phyloP scores from a whole-genome alignment of 23 red algal species.

The Cyanidiococcus yangmingshanensis region DNA sequence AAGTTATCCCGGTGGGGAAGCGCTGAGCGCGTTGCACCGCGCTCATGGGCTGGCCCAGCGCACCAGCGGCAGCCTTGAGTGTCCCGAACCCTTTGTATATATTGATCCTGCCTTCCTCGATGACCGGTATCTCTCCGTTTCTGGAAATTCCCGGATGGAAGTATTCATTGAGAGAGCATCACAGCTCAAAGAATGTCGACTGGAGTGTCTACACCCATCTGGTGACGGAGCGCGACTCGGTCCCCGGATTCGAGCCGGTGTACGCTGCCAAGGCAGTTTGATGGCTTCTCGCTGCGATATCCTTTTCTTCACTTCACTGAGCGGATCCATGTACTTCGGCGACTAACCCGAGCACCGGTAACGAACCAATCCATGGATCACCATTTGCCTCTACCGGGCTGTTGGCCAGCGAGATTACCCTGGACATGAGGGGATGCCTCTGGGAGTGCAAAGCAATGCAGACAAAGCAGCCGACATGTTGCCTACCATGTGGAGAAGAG shows the following conservation, averaged over 20 bases:
- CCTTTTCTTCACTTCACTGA: neutral
- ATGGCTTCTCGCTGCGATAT: neutral
- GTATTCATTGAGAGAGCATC: neutral
- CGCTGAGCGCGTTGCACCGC: neutral
- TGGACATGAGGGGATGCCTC: too few relatives aligned
- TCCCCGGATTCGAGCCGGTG: neutral
- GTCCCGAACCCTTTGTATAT: neutral
- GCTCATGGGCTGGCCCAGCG: neutral
- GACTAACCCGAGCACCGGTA: neutral
- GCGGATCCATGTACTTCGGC: neutral
- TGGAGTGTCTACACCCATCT: neutral
- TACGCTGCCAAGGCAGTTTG: neutral
- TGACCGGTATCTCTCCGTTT: neutral
- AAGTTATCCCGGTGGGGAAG: neutral
- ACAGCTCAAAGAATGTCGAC: neutral
- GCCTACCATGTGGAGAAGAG: too few relatives aligned
- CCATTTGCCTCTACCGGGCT: neutral
- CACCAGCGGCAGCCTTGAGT: neutral
- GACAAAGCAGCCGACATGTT: too few relatives aligned
- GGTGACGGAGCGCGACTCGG: neutral
- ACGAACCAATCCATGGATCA: neutral
- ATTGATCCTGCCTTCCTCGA: neutral
- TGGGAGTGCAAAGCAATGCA: too few relatives aligned
- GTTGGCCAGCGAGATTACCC: constrained; percentile 8
- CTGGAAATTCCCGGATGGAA: constrained; percentile 5